phyloP scores from a whole-genome alignment of 257 asterid species.

The Solanum piurae region DNA sequence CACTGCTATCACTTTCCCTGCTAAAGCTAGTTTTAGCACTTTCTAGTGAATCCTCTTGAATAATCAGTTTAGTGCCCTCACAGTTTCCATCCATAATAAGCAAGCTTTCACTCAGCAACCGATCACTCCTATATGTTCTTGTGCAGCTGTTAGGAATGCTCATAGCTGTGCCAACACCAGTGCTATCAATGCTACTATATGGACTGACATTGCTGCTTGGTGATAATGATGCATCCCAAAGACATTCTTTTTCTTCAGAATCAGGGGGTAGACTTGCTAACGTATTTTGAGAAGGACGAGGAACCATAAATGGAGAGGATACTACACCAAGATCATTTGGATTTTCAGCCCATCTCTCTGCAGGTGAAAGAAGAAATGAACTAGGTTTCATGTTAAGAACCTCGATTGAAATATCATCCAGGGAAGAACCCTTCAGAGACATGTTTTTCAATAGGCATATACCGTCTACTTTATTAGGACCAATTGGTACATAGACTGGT shows the following conservation, averaged over 20 bases:
- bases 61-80: conserved; percentile 22
- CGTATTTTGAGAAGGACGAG: conserved; percentile 19
- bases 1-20: conserved; percentile 44
- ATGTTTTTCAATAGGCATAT: background rate
- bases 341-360: conserved; percentile 28
- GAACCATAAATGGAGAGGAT: conserved; percentile 27
- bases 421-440: background rate
- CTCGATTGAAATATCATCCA: background rate
- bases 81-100: conserved; percentile 29
- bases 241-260: conserved; percentile 37
- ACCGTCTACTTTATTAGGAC: background rate
- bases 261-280: conserved; percentile 28
- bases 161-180: conserved; percentile 36
- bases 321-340: conserved; percentile 15
- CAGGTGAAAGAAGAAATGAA: conserved; percentile 21
- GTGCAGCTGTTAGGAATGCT: conserved; percentile 34
- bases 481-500: background rate
- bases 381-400: conserved; percentile 17
- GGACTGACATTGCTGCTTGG: conserved; percentile 48
- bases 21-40: conserved; percentile 43
- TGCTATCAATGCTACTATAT: conserved; percentile 38
- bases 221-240: conserved; percentile 49
- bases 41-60: conserved; percentile 36
- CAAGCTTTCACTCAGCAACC: conserved; percentile 43
- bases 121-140: conserved; percentile 42